Evolutionary conservation across 2,329 filamentous ascomycete species (phyloP).

Genomic region (Sporothrix brasiliensis): DNA sequence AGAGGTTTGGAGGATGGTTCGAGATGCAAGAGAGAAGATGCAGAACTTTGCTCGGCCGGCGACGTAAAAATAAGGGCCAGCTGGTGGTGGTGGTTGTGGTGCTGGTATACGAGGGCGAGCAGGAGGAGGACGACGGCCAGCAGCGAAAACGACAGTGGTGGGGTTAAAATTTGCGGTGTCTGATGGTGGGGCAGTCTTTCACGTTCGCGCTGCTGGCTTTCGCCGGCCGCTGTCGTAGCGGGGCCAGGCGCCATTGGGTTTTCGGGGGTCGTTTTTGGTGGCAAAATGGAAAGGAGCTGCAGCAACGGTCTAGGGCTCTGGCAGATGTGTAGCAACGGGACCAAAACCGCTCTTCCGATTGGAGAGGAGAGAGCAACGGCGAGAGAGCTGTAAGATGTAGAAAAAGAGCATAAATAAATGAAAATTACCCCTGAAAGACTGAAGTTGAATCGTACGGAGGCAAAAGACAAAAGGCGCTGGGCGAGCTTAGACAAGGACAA

Average conservation of each 20-base stretch:
- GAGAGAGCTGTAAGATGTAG: neutral
- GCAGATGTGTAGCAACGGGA: slow-evolving; percentile 6
- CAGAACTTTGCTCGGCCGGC: slow-evolving; percentile 30
- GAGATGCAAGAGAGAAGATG: slow-evolving; percentile 23
- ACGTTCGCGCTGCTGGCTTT: slow-evolving; percentile 2
- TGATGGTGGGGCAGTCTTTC: slow-evolving; percentile 32
- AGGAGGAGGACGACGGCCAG: slow-evolving; percentile 33
- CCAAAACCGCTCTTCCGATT: neutral
- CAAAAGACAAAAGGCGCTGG: neutral
- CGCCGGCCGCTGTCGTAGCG: slow-evolving; percentile 3
- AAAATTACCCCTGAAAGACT: neutral
- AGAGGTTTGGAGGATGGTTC: slow-evolving; percentile 42
- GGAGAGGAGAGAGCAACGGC: neutral
- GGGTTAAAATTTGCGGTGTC: slow-evolving; percentile 46
- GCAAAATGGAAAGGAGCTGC: neutral
- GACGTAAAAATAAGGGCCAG: slow-evolving; percentile 23
- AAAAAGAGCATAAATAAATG: neutral
- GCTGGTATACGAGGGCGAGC: slow-evolving; percentile 33
- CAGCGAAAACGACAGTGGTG: slow-evolving; percentile 45
- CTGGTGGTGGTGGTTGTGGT: slow-evolving; percentile 23
- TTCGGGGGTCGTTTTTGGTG: neutral
- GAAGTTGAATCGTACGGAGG: neutral
- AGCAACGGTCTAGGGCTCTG: neutral
- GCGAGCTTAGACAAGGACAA: neutral
- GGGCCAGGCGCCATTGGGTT: slow-evolving; percentile 15